phyloP scores from a whole-genome alignment of 2,329 filamentous ascomycete genomes.

The Arachnopeziza araneosa region DNA sequence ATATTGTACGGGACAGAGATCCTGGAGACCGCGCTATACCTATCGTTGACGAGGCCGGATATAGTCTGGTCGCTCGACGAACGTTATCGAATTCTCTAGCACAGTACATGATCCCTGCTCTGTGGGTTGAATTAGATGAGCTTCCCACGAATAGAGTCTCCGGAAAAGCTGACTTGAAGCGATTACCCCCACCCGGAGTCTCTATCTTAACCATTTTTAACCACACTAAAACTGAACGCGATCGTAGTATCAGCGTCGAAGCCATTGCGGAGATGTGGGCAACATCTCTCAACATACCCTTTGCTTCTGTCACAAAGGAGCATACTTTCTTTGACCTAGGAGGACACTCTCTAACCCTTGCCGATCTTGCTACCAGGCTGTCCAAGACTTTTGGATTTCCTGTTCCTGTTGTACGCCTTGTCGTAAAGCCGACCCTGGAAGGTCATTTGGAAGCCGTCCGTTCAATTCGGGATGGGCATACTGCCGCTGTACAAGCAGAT shows the following conservation, averaged over 20 bases:
- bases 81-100: conserved; percentile 62
- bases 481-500: conserved; percentile 69
- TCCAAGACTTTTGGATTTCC: conserved; percentile 67
- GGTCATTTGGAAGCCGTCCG: conserved; percentile 69
- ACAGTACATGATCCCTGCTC: conserved; percentile 75
- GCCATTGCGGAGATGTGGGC: conserved; percentile 70
- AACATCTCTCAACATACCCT: conserved; percentile 59
- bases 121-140: conserved; percentile 69
- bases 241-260: conserved; percentile 60
- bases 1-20: conserved; percentile 63
- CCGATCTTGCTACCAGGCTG: conserved; percentile 66
- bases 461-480: conserved; percentile 65
- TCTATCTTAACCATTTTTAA: conserved; percentile 37
- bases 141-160: conserved; percentile 74
- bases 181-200: conserved; percentile 58
- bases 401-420: conserved; percentile 65
- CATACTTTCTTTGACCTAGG: conserved; percentile 79
- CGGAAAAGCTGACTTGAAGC: conserved; percentile 70
- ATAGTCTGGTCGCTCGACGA: conserved; percentile 63
- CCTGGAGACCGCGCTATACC: conserved; percentile 53
- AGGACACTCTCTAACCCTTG: conserved; percentile 72
- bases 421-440: conserved; percentile 64
- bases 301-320: conserved; percentile 56
- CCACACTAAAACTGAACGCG: conserved; percentile 41
- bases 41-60: conserved; percentile 64